Evolutionary conservation across 1,284 basidiomycete genomes (phyloP).

Genomic region (Ceratobasidium sp.): DNA sequence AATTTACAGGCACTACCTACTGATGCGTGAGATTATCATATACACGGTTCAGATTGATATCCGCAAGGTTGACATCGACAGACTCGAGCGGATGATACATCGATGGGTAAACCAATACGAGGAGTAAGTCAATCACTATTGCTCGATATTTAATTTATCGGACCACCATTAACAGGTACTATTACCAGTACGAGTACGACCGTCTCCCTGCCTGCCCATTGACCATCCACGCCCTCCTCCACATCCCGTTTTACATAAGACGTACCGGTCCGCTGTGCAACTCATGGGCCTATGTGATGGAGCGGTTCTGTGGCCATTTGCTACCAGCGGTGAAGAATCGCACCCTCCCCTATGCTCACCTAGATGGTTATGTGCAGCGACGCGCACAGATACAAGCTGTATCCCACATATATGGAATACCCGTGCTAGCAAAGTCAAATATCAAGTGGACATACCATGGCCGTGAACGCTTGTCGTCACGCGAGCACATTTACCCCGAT

Average conservation of each 20-base stretch:
- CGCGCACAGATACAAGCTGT: conserved; percentile 46
- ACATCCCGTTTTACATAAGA: conserved; percentile 53
- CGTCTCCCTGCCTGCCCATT: conserved; percentile 54
- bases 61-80: conserved; percentile 49
- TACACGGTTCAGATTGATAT: conserved; percentile 45
- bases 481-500: conserved; percentile 2
- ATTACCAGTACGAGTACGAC: conserved; percentile 53
- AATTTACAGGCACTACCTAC: not conserved
- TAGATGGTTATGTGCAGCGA: conserved; percentile 48
- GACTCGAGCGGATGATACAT: conserved; percentile 46
- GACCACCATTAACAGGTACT: conserved; percentile 42
- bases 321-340: conserved; percentile 48
- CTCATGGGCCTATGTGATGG: conserved; percentile 57
- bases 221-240: conserved; percentile 56
- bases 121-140: conserved; percentile 44
- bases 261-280: conserved; percentile 55
- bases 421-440: not conserved
- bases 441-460: not conserved
- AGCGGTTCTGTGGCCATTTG: conserved; percentile 49
- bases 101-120: conserved; percentile 51
- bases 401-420: not conserved
- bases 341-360: conserved; percentile 47
- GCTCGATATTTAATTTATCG: not conserved
- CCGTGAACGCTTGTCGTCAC: conserved; percentile 4
- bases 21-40: conserved; percentile 47